Base-by-base conservation (phyloP, 805 yeast genomes). In the Cyberlindnera xylosilytica region DNA sequence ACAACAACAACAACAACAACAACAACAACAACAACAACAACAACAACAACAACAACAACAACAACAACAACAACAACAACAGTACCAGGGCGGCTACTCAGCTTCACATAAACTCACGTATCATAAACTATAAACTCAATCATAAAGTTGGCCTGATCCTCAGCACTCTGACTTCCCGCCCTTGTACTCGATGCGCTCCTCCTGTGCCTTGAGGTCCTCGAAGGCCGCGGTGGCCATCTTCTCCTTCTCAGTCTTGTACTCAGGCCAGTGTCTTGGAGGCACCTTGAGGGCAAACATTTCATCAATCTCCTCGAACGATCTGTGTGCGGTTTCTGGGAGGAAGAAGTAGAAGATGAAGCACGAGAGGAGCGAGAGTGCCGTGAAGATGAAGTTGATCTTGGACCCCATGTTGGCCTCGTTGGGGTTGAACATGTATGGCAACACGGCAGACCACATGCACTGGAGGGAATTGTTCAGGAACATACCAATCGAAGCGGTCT, bases 291-390 rank as follows among this genome's bases (percentile, higher is more conserved):
- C 63, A 58, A 74, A 78, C 65, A 78, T 61, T 41, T 63, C 62
- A 57, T 78, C 83, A 53, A 78, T 64, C 53, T 78, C 83, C 41
- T 76, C 80, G 51, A 64, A 76, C 0, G 81, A 73, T 57, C 78
- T 67, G 40, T 66, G 66, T 47, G 65, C 66, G 20, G 80, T 72
- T 58, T 78, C 83, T 17, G 83, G 83, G 39, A 75, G 63, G 41
- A 68, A 67, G 58, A 73, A 72, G 60, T 60, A 74, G 36, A 63
- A 60, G 68, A 73, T 70, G 33, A 64, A 39, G 10, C 64, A 22
- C 15, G 64, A 54, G 9, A 61, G 1, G 22, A 60, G 32, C 15
- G 61, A 56, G 4, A 55, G 47, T 0, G 63, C 77, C 35, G 68
- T 69, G 59, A 68, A 73, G 40, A 72, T 56, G 50, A 66, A 72